phyloP scores from a whole-genome alignment of 164 flowering plant species.

The Vitis cinerea region DNA sequence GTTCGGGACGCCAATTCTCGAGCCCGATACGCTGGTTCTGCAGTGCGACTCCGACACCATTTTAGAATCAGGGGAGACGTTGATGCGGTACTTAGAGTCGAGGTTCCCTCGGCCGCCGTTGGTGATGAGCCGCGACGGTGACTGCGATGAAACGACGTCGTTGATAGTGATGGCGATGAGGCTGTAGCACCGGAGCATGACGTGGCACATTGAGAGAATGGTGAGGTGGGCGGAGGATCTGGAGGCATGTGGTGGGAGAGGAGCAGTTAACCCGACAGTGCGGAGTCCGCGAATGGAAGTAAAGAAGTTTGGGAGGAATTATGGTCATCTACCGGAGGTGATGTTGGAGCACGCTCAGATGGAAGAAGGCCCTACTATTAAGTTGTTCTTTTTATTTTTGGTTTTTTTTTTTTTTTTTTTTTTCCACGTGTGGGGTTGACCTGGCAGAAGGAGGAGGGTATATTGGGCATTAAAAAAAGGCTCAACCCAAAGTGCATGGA shows the following conservation, averaged over 20 bases:
- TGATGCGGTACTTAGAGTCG: conserved; percentile 47
- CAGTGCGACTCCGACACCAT: conserved; percentile 37
- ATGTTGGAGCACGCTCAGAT: too few relatives aligned
- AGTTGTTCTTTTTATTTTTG: too few relatives aligned
- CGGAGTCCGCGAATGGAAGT: conserved; percentile 30
- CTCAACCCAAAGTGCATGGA: too few relatives aligned
- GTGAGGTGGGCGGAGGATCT: conserved; percentile 68
- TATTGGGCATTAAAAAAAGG: too few relatives aligned
- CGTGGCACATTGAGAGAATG: conserved; percentile 58
- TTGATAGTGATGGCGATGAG: conserved; percentile 37
- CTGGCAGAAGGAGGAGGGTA: too few relatives aligned
- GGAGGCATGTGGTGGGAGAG: conserved; percentile 32
- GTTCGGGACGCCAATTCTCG: conserved; percentile 14
- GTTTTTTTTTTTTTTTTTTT: too few relatives aligned
- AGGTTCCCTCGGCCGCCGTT: conserved; percentile 24
- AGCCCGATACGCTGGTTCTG: conserved; percentile 21
- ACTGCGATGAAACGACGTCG: conserved; percentile 26
- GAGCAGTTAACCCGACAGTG: conserved; percentile 22
- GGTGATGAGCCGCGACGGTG: not conserved
- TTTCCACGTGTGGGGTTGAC: too few relatives aligned
- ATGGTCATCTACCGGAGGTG: not conserved
- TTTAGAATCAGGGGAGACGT: conserved; percentile 38
- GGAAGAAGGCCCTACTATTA: too few relatives aligned
- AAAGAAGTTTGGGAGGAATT: too few relatives aligned
- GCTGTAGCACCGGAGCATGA: conserved; percentile 63